Conservation (phyloP, 768 basidiomycete species). For the Termitomyces sp. region DNA sequence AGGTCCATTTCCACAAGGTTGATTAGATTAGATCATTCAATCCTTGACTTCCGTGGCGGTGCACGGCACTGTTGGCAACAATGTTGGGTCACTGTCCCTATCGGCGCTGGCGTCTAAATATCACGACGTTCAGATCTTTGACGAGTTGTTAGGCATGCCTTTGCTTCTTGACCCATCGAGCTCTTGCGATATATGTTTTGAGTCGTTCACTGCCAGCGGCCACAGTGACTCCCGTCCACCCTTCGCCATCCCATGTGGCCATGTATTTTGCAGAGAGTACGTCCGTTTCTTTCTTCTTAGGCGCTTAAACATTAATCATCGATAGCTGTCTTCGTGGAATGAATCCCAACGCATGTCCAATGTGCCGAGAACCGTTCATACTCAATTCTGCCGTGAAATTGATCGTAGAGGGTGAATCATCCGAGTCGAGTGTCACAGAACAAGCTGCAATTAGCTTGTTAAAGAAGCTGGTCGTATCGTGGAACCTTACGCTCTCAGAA, state of each 20-base stretch:
- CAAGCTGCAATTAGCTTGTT: background rate
- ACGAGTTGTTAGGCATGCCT: slow-evolving; percentile 14
- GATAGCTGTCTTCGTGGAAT: slow-evolving; percentile 14
- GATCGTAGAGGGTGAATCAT: slow-evolving; percentile 3
- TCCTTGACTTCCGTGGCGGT: background rate
- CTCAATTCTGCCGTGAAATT: slow-evolving; percentile 9
- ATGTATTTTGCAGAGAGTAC: slow-evolving; percentile 70
- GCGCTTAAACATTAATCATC: background rate
- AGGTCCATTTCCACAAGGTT: no score
- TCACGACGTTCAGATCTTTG: background rate
- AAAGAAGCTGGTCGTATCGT: slow-evolving; percentile 6
- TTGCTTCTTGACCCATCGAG: slow-evolving; percentile 68
- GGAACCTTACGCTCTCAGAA: slow-evolving; percentile 1
- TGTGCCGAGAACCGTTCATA: slow-evolving; percentile 15
- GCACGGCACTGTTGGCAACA: no score
- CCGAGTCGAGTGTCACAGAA: background rate
- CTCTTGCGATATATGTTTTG: slow-evolving; percentile 74
- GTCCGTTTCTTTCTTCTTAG: slow-evolving; percentile 24
- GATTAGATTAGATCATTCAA: background rate
- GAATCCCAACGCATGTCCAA: slow-evolving; percentile 12
- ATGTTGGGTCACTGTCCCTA: background rate
- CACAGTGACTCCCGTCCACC: slow-evolving; percentile 54
- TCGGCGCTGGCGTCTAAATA: background rate
- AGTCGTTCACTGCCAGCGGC: slow-evolving; percentile 50
- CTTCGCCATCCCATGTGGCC: slow-evolving; percentile 73